A percentile compares a stretch with the other conserved stretches of the same genome.
These are phyloP conservation scores for Metarhizium anisopliae DNA, from an alignment of 2,329 filamentous ascomycete genomes.

Conservation along the genomic window DNA sequence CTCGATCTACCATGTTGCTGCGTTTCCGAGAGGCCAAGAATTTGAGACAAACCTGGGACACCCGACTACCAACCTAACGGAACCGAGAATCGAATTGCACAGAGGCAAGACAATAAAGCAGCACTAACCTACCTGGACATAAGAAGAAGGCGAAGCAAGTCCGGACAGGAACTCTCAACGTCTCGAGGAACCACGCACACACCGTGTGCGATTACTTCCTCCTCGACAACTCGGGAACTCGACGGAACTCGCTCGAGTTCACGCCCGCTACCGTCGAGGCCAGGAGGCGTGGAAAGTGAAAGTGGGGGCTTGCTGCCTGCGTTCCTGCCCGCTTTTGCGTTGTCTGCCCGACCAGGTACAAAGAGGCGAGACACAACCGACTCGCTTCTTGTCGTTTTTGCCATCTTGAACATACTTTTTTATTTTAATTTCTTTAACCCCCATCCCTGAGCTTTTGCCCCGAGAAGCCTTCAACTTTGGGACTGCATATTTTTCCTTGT, in stretches of 20 bases:
- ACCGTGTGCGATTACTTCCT: not conserved
- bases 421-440: not conserved
- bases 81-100: not conserved
- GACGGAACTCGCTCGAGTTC: not conserved
- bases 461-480: not conserved
- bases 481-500: not conserved
- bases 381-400: not conserved
- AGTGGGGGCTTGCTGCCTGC: conserved; percentile 4
- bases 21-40: conserved; percentile 1
- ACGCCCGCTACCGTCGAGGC: not conserved
- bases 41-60: not conserved
- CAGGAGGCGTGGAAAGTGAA: not conserved
- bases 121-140: not conserved
- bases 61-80: not conserved
- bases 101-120: not conserved
- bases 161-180: not conserved
- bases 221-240: not conserved
- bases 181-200: not conserved
- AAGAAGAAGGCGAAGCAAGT: not conserved
- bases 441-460: not conserved
- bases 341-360: conserved; percentile 5
- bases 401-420: not conserved
- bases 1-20: conserved; percentile 1
- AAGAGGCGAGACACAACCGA: not conserved
- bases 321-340: conserved; percentile 3